Base-by-base conservation (phyloP, 768 basidiomycete species). In the Sarcodon aspratus region DNA sequence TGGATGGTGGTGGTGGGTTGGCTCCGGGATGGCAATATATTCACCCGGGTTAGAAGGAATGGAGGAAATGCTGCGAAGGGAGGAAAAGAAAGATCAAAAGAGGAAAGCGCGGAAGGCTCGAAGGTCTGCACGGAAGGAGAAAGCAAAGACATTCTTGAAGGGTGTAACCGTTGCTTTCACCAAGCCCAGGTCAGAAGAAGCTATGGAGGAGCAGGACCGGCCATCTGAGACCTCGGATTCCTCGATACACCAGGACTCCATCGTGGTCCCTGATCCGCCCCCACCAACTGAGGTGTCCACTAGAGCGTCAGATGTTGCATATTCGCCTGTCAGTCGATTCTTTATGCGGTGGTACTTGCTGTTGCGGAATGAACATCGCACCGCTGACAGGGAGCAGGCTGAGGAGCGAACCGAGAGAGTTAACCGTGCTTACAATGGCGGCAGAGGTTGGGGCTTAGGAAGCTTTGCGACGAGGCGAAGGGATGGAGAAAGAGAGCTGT, bases 1-100 rank as follows among this genome's bases (percentile, higher is more conserved):
- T 17, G 92, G 89, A 0, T 97, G 91, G 90, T 97, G 93, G 93
- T 97, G 93, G 93, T 97, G 92, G 92, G 91, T 92, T 11, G 93
- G 93, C n/a, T 80, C 85, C 2, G 86, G 91, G 6, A 89, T 85
- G 72, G 87, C 83, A 8, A 74, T 82, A 3, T 72, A 75, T 31
- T 83, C 85, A 54, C 9, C 17, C 13, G 40, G 40, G 9, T 9
- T 6, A 11, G 40, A 42, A 42, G 40, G 40, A 17, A 71, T 88
- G 45, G 81, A 86, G 56, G 75, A 87, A 49, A 71, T 79, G 48
- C 62, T 83, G 43, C 46, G 57, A 31, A 59, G 64, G 35, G 65
- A 78, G 56, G 78, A 76, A 52, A 82, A 80, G 57, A 69, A 76
- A 9, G 71, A 78, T 48, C 58, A 63, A 27, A 70, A 75, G 49